Evolutionary conservation across 2,329 filamentous ascomycete genomes (phyloP).

Genomic region (Boeremia exigua): DNA sequence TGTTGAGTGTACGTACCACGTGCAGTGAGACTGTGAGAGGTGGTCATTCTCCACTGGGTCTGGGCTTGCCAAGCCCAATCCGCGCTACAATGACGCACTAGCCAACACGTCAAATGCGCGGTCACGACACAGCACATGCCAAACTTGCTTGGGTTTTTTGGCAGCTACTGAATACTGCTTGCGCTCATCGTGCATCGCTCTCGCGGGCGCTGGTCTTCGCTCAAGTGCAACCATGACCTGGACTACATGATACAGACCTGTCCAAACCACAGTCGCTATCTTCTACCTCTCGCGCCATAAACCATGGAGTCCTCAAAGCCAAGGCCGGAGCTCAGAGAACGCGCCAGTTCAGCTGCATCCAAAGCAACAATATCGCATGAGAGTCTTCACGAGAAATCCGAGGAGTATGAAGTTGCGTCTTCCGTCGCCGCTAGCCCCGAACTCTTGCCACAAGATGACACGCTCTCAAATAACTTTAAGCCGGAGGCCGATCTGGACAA

Average conservation of each 20-base stretch:
- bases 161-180: not conserved
- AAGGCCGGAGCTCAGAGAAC: constrained; percentile 30
- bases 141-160: not conserved
- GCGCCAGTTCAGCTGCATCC: constrained; percentile 32
- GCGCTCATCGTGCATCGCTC: not conserved
- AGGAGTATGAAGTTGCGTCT: constrained; percentile 37
- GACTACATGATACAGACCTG: constrained; percentile 7
- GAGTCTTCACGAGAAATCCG: constrained; percentile 33
- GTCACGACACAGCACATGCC: not conserved
- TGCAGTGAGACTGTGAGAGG: constrained; percentile 17
- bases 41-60: constrained; percentile 26
- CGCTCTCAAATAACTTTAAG: constrained; percentile 35
- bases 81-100: constrained; percentile 16
- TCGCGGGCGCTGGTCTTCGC: not conserved
- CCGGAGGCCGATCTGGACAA: constrained; percentile 43
- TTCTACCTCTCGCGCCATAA: not conserved
- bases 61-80: constrained; percentile 5
- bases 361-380: constrained; percentile 35
- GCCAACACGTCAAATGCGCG: not conserved
- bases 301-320: constrained; percentile 31
- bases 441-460: constrained; percentile 32
- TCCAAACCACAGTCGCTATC: constrained; percentile 1
- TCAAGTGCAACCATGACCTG: constrained; percentile 3
- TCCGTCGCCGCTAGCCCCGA: constrained; percentile 34
- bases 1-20: constrained; percentile 17